Evolutionary conservation across 805 yeast species (phyloP).

Genomic region (Saturnispora gosingensis): DNA sequence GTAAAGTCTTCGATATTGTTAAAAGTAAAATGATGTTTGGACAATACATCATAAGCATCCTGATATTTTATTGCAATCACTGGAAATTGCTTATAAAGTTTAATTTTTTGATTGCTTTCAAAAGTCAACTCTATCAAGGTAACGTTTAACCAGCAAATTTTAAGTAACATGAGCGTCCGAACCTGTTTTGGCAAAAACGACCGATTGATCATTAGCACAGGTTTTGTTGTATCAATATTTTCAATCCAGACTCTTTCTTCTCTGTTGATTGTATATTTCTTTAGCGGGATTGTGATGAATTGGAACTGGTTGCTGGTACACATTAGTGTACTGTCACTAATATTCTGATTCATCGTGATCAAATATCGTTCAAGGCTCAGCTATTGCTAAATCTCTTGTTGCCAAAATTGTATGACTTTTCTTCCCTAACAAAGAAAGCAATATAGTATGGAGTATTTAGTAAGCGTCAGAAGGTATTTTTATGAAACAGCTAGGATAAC

Average conservation of each 20-base stretch:
- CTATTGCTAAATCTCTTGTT: neutral
- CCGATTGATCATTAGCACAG: neutral
- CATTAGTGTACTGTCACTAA: neutral
- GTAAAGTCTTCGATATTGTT: neutral
- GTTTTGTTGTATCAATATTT: neutral
- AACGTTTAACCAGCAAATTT: neutral
- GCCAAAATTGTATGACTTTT: too few species aligned
- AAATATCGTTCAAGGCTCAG: neutral
- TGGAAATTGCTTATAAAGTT: conserved; percentile 7
- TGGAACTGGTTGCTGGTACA: neutral
- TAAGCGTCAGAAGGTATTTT: too few species aligned
- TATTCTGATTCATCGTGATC: neutral
- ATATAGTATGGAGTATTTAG: too few species aligned
- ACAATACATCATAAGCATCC: neutral
- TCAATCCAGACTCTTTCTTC: neutral
- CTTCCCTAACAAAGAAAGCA: too few species aligned
- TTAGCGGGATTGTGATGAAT: neutral
- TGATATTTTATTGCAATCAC: conserved; percentile 6
- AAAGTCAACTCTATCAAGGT: neutral
- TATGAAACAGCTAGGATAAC: too few species aligned
- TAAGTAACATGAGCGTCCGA: neutral
- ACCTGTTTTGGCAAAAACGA: neutral
- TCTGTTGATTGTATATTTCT: neutral
- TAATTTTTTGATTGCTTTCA: conserved; percentile 1
- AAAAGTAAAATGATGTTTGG: conserved; percentile 1